phyloP scores from a whole-genome alignment of 768 basidiomycete species.

The Boletellus ananiceps region DNA sequence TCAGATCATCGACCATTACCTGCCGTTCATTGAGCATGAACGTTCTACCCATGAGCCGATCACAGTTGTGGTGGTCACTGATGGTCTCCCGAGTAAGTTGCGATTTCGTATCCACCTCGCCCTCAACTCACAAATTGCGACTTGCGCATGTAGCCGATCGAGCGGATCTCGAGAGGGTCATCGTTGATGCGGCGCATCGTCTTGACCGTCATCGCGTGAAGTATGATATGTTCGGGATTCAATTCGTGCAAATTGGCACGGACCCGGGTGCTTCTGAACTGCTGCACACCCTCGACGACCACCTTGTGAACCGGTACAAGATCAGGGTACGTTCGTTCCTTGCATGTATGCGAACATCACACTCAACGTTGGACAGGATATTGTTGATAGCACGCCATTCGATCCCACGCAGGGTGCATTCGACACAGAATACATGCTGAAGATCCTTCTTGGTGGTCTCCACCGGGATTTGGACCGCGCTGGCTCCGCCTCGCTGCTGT shows the following conservation, averaged over 20 bases:
- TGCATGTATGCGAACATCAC: not conserved
- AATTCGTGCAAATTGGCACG: slow-evolving; percentile 45
- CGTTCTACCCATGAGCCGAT: slow-evolving; percentile 32
- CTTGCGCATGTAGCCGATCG: slow-evolving; percentile 1
- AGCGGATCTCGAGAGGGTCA: not conserved
- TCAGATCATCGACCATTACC: slow-evolving; percentile 35
- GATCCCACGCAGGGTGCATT: slow-evolving; percentile 28
- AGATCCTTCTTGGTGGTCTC: slow-evolving; percentile 30
- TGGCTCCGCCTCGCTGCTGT: slow-evolving; percentile 1
- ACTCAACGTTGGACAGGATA: slow-evolving; percentile 31
- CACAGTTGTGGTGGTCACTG: slow-evolving; percentile 35
- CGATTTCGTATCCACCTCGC: slow-evolving; percentile 11
- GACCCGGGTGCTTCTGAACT: slow-evolving; percentile 35
- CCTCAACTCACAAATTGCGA: not conserved
- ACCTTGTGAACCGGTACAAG: slow-evolving; percentile 29
- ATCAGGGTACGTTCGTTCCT: slow-evolving; percentile 22
- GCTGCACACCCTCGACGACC: slow-evolving; percentile 39
- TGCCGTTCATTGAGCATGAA: slow-evolving; percentile 30
- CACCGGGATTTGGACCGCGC: slow-evolving; percentile 16
- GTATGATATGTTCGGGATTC: slow-evolving; percentile 39
- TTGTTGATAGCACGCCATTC: slow-evolving; percentile 45
- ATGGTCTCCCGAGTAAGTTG: slow-evolving; percentile 37
- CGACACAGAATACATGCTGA: slow-evolving; percentile 34
- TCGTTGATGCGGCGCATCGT: slow-evolving; percentile 36
- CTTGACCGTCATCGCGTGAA: slow-evolving; percentile 36